Percentiles rank a stretch among this genome's conserved stretches.
phyloP scores from a whole-genome alignment of 768 basidiomycete genomes.

The Pleurotus citrinopileatus region DNA sequence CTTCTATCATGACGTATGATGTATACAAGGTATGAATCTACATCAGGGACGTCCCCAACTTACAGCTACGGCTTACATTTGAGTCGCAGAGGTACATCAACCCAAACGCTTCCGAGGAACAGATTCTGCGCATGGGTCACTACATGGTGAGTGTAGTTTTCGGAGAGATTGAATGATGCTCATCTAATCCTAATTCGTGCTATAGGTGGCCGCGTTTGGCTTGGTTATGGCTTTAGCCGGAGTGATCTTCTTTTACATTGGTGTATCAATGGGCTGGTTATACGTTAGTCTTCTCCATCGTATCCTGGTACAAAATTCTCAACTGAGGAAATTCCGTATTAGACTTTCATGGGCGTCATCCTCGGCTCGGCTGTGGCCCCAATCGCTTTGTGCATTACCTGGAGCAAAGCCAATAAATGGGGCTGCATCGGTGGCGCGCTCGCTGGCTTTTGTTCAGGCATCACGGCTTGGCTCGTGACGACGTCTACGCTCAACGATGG shows the following conservation, averaged over 20 bases:
- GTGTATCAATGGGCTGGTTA: constrained; percentile 92
- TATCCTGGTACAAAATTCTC: background rate
- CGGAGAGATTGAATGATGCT: background rate
- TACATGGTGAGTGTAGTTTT: constrained; percentile 40
- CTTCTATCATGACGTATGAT: constrained; percentile 80
- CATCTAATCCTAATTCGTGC: background rate
- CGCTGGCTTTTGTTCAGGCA: constrained; percentile 62
- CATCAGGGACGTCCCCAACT: too few relatives aligned
- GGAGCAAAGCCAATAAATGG: constrained; percentile 82
- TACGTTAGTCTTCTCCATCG: constrained; percentile 53
- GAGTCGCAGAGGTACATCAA: constrained; percentile 68
- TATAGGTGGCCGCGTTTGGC: constrained; percentile 65
- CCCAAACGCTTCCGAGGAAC: constrained; percentile 70
- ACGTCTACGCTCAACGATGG: constrained; percentile 69
- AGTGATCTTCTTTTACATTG: constrained; percentile 85
- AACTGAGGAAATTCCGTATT: background rate
- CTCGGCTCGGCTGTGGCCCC: constrained; percentile 85
- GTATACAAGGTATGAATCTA: constrained; percentile 60
- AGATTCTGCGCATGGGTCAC: constrained; percentile 71
- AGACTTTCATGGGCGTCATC: constrained; percentile 89
- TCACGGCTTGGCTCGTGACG: constrained; percentile 85
- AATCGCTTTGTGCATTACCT: constrained; percentile 82
- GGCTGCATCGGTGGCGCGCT: constrained; percentile 79
- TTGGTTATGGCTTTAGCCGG: constrained; percentile 82
- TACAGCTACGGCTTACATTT: background rate